Percentiles rank a stretch among this genome's conserved stretches.
phyloP scores from a whole-genome alignment of 1,139 yeast genomes.

The Pichia sp. region DNA sequence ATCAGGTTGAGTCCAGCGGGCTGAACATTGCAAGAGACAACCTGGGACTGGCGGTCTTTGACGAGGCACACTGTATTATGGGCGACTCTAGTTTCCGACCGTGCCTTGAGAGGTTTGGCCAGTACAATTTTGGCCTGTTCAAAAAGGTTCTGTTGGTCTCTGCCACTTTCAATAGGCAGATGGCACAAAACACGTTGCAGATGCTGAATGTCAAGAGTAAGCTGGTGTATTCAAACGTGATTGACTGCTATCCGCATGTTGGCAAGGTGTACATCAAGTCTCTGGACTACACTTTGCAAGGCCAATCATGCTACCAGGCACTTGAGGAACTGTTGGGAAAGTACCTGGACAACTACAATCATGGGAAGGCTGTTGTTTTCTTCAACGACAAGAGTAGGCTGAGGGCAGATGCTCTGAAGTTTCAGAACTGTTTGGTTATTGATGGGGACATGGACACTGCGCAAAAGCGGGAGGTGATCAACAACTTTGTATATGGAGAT shows the following conservation, averaged over 20 bases:
- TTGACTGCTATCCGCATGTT: not conserved
- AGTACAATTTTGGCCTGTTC: not conserved
- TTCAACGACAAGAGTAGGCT: not conserved
- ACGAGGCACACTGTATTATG: not conserved
- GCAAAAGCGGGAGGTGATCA: not conserved
- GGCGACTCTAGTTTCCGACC: not conserved
- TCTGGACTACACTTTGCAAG: not conserved
- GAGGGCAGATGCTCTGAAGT: not conserved
- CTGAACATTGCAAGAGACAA: not conserved
- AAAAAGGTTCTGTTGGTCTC: not conserved
- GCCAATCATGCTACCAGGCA: not conserved
- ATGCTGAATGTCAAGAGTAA: not conserved
- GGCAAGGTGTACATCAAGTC: not conserved
- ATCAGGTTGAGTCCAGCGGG: not conserved
- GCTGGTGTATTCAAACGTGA: not conserved
- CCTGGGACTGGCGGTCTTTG: not conserved
- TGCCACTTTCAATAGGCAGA: not conserved
- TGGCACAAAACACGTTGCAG: not conserved
- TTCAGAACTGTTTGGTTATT: not conserved
- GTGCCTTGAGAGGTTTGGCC: not conserved
- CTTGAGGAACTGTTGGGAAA: not conserved
- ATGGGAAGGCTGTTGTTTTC: not conserved
- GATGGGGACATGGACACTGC: not conserved
- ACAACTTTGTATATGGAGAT: not conserved
- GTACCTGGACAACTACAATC: not conserved